Percentiles rank a stretch among this genome's conserved stretches.
phyloP scores from a whole-genome alignment of 1,139 yeast species.

The Magnusiomyces paraingens region DNA sequence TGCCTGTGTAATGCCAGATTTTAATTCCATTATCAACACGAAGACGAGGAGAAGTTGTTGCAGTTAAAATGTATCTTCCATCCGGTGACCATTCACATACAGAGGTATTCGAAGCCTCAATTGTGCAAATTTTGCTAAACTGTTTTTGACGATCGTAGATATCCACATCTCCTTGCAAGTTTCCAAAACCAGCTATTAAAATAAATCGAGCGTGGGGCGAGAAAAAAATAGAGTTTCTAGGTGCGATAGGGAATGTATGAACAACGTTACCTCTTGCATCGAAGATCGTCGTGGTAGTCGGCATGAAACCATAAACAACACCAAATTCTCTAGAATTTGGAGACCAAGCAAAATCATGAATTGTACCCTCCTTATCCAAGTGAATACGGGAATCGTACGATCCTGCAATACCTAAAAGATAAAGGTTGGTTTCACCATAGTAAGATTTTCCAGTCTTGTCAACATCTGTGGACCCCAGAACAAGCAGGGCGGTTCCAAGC shows the following conservation, averaged over 20 bases:
- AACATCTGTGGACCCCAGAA: slow-evolving; percentile 92
- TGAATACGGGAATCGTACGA: slow-evolving; percentile 84
- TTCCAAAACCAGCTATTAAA: slow-evolving; percentile 95
- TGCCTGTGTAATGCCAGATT: slow-evolving; percentile 89
- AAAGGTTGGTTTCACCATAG: slow-evolving; percentile 93
- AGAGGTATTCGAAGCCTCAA: slow-evolving; percentile 90
- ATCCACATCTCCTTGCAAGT: slow-evolving; percentile 93
- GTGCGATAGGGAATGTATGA: slow-evolving; percentile 76
- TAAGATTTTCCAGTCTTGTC: slow-evolving; percentile 91
- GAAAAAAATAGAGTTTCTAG: slow-evolving; percentile 83
- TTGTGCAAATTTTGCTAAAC: slow-evolving; percentile 69
- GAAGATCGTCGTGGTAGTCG: slow-evolving; percentile 89
- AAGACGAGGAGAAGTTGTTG: slow-evolving; percentile 94
- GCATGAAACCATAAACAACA: slow-evolving; percentile 96
- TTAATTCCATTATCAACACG: slow-evolving; percentile 95
- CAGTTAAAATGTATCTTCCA: slow-evolving; percentile 87
- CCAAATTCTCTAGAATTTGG: slow-evolving; percentile 96
- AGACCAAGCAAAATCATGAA: slow-evolving; percentile 96
- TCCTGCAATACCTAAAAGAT: slow-evolving; percentile 86
- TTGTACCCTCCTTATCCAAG: slow-evolving; percentile 89
- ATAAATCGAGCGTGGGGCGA: slow-evolving; percentile 93
- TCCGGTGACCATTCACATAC: slow-evolving; percentile 99
- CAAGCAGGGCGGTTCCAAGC: slow-evolving; percentile 88
- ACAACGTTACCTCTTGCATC: slow-evolving; percentile 90
- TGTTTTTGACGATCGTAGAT: slow-evolving; percentile 89